Base-by-base conservation (phyloP, 345 rosid genomes). In the Angophora floribunda region DNA sequence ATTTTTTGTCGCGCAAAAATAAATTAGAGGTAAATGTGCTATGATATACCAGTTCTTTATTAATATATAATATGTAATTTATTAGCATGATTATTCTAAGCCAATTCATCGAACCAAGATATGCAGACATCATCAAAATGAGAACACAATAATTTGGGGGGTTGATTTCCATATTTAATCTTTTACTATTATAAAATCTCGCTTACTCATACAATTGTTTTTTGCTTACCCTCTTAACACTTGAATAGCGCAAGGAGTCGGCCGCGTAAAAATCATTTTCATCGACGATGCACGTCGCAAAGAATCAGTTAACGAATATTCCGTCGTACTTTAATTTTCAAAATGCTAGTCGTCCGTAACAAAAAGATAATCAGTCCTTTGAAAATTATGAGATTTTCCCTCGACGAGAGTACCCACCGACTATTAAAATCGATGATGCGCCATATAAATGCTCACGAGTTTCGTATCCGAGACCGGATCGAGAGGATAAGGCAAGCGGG, bases 201-300 rank as follows among this genome's bases (percentile, higher is more conserved):
- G 41, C 2, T 6, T 0, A 67, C 6, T 8, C 4, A 2, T 0
- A 8, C 6, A 67, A 16, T 67, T 36, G 0, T 4, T 32, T 32
- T 67, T 12, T 0, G 0, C 16, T 67, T 8, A 67, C 7, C 22
- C 0, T 9, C 41, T 8, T 1, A 32, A 2, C 24, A 0, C 4
- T 32, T 1, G 5, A 67, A 67, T n/a, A 1, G 41, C 16, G 41
- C 45, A 32, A 1, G 21, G 5, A 36, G 24, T 12, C 1, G 1
- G 16, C 32, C 2, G 4, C 19, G 10, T 16, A 0, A 32, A 7
- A 32, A 1, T 36, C 7, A 5, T 67, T 32, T 7, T 6, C 3
- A n/a, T 32, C 0, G 10, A 67, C 10, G 4, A 5, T 70, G 80
- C 4, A 32, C 9, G 80, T 70, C 41, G 3, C 13, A 70, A 8